Percentiles rank a stretch among this genome's conserved stretches.
phyloP scores from a whole-genome alignment of 345 rosid genomes.

The Acer campestre region DNA sequence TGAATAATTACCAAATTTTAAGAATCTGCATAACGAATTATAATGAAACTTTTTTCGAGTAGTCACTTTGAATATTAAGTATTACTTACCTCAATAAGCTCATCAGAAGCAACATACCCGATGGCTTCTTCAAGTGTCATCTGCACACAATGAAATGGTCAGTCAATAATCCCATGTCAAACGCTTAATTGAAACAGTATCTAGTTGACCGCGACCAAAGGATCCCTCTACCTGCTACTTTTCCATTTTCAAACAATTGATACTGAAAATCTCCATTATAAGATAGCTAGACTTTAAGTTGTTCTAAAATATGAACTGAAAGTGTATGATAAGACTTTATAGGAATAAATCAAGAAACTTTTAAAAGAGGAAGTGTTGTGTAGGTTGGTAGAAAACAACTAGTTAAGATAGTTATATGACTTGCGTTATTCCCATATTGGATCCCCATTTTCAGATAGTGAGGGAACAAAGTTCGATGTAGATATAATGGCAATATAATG shows the following conservation, averaged over 20 bases:
- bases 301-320: not conserved
- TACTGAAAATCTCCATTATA: not conserved
- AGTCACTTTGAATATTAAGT: not conserved
- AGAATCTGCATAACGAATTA: not conserved
- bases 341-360: not conserved
- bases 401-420: not conserved
- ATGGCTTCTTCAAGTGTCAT: constrained; percentile 97
- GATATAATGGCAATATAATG: not conserved
- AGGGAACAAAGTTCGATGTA: too few relatives aligned
- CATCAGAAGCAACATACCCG: constrained; percentile 95
- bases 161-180: constrained; percentile 11
- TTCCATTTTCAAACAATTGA: too few relatives aligned
- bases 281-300: not conserved
- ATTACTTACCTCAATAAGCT: constrained; percentile 81
- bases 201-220: not conserved
- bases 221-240: not conserved
- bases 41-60: not conserved
- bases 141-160: constrained; percentile 44
- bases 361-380: not conserved
- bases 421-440: not conserved
- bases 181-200: not conserved
- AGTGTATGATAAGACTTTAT: not conserved
- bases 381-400: not conserved
- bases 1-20: not conserved
- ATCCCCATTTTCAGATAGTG: not conserved